Percentiles rank a stretch among this genome's conserved stretches.
Conservation (phyloP, 2,329 filamentous ascomycete genomes). For the Epicoccum nigrum region DNA sequence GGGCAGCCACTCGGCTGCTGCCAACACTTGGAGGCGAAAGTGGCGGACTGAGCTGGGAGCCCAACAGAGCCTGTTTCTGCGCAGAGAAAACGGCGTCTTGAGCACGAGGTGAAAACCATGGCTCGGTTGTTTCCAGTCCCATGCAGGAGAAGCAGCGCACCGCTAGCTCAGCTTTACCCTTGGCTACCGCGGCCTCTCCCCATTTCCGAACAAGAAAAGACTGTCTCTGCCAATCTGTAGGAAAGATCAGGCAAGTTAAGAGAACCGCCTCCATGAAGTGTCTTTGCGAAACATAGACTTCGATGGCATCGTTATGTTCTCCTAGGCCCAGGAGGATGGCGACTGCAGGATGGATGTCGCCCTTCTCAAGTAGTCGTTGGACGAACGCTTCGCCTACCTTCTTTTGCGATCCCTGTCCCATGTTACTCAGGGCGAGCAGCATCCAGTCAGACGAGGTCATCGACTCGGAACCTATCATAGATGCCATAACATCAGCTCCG, state of each 20-base stretch:
- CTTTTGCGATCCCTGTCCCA: constrained; percentile 78
- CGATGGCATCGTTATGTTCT: constrained; percentile 91
- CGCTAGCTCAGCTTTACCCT: constrained; percentile 86
- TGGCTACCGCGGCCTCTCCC: constrained; percentile 89
- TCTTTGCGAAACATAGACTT: constrained; percentile 91
- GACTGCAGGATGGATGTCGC: constrained; percentile 88
- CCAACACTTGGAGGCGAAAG: constrained; percentile 73
- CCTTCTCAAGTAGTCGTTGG: constrained; percentile 84
- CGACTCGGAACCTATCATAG: constrained; percentile 76
- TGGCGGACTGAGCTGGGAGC: constrained; percentile 67
- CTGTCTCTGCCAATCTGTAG: constrained; percentile 88
- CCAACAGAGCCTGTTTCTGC: constrained; percentile 60
- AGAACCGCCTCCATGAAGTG: constrained; percentile 92
- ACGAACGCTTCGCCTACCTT: constrained; percentile 91
- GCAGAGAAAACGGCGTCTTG: constrained; percentile 64
- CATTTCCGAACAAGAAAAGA: constrained; percentile 88
- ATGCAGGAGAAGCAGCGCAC: constrained; percentile 94
- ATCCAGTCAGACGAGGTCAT: constrained; percentile 97
- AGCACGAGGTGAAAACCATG: constrained; percentile 86
- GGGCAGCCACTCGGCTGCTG: constrained; percentile 65
- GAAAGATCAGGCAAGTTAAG: constrained; percentile 81
- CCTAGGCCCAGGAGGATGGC: constrained; percentile 92
- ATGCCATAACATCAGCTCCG: constrained; percentile 78
- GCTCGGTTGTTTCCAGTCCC: constrained; percentile 80
- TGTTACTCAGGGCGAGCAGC: constrained; percentile 87